Evolutionary conservation across 768 basidiomycete genomes (phyloP).

Genomic region (Chalciporus pseudorubinellus): DNA sequence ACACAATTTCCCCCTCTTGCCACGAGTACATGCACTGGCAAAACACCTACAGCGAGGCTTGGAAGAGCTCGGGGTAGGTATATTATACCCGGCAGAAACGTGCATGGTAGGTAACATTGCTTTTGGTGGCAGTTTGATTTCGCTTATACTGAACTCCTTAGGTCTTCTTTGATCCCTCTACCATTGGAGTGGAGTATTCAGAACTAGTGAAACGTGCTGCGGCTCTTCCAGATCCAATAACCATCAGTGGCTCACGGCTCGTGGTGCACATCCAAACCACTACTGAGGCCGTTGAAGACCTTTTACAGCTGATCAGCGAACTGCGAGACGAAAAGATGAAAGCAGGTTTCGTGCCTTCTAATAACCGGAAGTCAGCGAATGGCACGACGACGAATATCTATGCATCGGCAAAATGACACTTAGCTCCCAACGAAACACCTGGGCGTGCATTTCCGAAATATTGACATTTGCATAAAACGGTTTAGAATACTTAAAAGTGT

Average conservation of each 20-base stretch:
- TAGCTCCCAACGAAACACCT: background rate
- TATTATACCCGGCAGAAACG: slow-evolving; percentile 76
- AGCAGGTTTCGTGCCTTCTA: slow-evolving; percentile 40
- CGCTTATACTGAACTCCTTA: slow-evolving; percentile 26
- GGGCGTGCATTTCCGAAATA: background rate
- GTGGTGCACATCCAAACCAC: slow-evolving; percentile 89
- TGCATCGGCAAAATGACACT: background rate
- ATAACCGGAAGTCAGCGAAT: background rate
- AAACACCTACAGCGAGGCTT: slow-evolving; percentile 68
- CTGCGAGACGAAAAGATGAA: slow-evolving; percentile 69
- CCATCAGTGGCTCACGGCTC: slow-evolving; percentile 69
- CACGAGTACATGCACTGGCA: slow-evolving; percentile 73
- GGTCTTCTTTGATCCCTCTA: slow-evolving; percentile 81
- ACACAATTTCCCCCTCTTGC: slow-evolving; percentile 75
- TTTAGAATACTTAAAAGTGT: background rate
- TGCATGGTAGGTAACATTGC: slow-evolving; percentile 70
- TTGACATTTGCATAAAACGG: background rate
- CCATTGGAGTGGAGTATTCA: slow-evolving; percentile 63
- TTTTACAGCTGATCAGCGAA: slow-evolving; percentile 58
- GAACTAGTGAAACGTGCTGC: slow-evolving; percentile 66
- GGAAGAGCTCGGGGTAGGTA: slow-evolving; percentile 67
- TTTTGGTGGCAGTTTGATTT: background rate
- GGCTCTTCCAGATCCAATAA: slow-evolving; percentile 65
- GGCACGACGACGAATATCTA: slow-evolving; percentile 8
- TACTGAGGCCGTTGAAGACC: slow-evolving; percentile 74